phyloP scores from a whole-genome alignment of 2,329 filamentous ascomycete genomes.

The Emergomyces africanus region DNA sequence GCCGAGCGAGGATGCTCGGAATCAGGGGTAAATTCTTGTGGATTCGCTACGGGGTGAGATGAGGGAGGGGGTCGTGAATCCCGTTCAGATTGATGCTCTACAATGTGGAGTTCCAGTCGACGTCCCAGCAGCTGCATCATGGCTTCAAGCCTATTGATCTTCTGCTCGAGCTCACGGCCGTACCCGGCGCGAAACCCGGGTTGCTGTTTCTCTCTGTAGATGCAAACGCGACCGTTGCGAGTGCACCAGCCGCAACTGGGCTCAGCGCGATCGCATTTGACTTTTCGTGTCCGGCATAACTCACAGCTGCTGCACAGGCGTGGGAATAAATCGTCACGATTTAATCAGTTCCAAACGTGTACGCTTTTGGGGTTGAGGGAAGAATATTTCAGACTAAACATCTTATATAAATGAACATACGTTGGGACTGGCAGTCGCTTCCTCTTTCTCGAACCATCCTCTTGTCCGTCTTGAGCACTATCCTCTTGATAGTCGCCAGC shows the following conservation, averaged over 20 bases:
- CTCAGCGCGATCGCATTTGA: conserved; percentile 34
- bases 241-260: conserved; percentile 59
- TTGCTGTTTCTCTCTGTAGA: conserved; percentile 60
- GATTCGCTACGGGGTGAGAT: background rate
- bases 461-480: background rate
- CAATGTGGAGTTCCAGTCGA: background rate
- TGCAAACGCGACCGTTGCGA: conserved; percentile 52
- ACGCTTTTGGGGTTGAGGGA: background rate
- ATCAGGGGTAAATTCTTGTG: background rate
- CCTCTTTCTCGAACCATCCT: background rate
- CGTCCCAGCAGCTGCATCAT: conserved; percentile 8
- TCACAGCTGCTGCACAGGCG: background rate
- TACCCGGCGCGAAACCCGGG: conserved; percentile 52
- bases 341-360: background rate
- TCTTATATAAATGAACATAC: background rate
- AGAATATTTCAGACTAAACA: background rate
- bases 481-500: background rate
- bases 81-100: background rate
- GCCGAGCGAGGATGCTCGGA: background rate
- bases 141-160: conserved; percentile 42
- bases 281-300: background rate
- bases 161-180: conserved; percentile 47
- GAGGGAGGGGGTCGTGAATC: background rate
- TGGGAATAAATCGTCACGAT: background rate
- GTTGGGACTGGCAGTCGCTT: conserved; percentile 1